Percentiles rank a stretch among this genome's conserved stretches.
Conservation (phyloP, 2,329 filamentous ascomycete genomes). For the Fusarium luffae region DNA sequence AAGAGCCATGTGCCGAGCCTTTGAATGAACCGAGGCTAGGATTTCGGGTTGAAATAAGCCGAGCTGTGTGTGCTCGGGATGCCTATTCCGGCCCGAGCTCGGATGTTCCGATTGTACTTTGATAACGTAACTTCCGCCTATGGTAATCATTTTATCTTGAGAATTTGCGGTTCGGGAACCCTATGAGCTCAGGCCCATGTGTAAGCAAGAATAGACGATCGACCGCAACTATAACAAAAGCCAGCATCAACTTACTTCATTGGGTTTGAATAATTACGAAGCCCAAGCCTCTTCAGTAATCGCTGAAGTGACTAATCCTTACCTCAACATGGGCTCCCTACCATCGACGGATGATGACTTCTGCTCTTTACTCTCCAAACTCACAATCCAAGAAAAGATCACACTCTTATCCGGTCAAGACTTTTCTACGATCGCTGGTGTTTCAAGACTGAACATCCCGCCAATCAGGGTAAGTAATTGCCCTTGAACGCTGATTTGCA, state of each 20-base stretch:
- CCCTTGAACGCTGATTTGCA: background rate
- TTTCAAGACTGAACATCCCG: background rate
- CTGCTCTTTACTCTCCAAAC: slow-evolving; percentile 1
- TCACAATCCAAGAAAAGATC: slow-evolving; percentile 3
- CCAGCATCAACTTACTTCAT: background rate
- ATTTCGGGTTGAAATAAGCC: background rate
- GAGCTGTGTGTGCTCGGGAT: background rate
- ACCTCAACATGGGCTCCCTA: slow-evolving; percentile 1
- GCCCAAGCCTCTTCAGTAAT: too few species aligned
- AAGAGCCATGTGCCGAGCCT: background rate
- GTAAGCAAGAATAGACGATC: background rate
- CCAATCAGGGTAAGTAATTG: background rate
- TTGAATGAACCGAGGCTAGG: background rate
- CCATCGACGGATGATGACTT: background rate
- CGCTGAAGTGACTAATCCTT: background rate
- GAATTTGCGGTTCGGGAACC: too few species aligned
- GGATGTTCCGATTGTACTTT: background rate
- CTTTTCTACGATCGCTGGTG: slow-evolving; percentile 7
- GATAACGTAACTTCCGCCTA: background rate
- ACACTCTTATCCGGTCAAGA: slow-evolving; percentile 8
- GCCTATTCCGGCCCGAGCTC: background rate
- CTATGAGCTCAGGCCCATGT: background rate
- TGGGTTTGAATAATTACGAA: background rate
- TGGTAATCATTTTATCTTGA: background rate
- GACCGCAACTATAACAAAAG: background rate